Evolutionary conservation across 306 rosid genomes (phyloP).

Genomic region (Alnus glutinosa): DNA sequence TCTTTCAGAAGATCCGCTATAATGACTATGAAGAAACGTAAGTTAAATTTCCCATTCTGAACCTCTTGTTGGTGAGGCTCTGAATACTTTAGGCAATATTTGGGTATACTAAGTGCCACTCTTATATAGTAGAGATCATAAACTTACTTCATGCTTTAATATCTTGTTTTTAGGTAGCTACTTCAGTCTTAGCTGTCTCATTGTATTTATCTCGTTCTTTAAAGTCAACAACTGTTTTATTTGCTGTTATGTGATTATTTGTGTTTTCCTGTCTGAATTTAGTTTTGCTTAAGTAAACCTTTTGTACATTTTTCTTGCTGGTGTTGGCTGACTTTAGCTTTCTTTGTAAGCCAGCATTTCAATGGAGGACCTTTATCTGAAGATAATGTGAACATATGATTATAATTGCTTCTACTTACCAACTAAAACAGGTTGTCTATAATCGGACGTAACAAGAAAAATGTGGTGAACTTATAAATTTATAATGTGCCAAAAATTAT

Average conservation of each 20-base stretch:
- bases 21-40: conserved; percentile 58
- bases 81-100: background rate
- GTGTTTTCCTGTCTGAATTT: background rate
- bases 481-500: background rate
- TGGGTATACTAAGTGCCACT: background rate
- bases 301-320: background rate
- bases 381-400: background rate
- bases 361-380: background rate
- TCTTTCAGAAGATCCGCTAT: conserved; percentile 54
- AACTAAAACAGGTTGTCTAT: background rate
- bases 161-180: background rate
- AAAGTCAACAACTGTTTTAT: background rate
- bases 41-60: conserved; percentile 6
- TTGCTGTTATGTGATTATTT: background rate
- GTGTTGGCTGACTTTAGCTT: background rate
- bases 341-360: background rate
- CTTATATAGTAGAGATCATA: background rate
- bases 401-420: conserved; percentile 1
- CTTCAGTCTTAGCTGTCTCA: conserved; percentile 6
- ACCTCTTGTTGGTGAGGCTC: too few relatives aligned
- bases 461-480: background rate
- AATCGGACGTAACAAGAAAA: background rate
- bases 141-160: background rate
- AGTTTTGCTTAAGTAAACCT: background rate
- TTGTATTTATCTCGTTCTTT: background rate